Evolutionary conservation across 495 filamentous ascomycete genomes (phyloP), one percentile per base, ranked within the genome.

Genomic region (Annulohypoxylon bovei): DNA sequence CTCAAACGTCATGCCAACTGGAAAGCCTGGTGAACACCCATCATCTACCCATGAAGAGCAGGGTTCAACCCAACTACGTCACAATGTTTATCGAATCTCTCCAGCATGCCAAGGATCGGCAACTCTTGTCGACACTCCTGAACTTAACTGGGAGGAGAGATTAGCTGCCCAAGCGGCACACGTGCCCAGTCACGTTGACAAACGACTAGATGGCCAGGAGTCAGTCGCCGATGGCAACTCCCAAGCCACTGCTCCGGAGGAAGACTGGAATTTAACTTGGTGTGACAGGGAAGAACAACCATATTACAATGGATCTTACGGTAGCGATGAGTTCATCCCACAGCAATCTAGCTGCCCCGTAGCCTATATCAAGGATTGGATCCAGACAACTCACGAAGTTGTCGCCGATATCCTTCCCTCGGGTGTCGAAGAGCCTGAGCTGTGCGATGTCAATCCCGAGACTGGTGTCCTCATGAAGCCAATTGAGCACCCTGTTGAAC

Each of bases 361-460:
- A 33, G 32, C 25, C 5, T 60, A 39, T 23, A 27, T 70, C 28
- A 32, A 57, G 8, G 7, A 22, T 18, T 73, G 71, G 71, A 22
- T 53, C 16, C 7, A 28, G 1, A 20, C 44, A 35, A 56, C 72
- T 2, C 67, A 65, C 25, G 20, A 39, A 3, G n/a, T 73, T 18
- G 14, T 23, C 16, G 66, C 56, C 1, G 18, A 56, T 6, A 74
- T 79, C 23, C 23, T 68, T 9, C 25, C 67, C 0, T n/a, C 57
- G 20, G 49, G 53, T 0, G 33, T 58, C 9, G 23, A 35, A 3
- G 33, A 64, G 3, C 77, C 81, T 16, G 76, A 68, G 40, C 35
- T 42, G 0, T 73, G 72, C 23, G 81, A 80, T 18, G 61, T 83
- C 14, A 59, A 82, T 50, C 65, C 81, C 1, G 5, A 47, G 12